These are phyloP conservation scores for Williopsis jadinii DNA, from an alignment of 1,139 yeast species.

Conservation along the genomic window DNA sequence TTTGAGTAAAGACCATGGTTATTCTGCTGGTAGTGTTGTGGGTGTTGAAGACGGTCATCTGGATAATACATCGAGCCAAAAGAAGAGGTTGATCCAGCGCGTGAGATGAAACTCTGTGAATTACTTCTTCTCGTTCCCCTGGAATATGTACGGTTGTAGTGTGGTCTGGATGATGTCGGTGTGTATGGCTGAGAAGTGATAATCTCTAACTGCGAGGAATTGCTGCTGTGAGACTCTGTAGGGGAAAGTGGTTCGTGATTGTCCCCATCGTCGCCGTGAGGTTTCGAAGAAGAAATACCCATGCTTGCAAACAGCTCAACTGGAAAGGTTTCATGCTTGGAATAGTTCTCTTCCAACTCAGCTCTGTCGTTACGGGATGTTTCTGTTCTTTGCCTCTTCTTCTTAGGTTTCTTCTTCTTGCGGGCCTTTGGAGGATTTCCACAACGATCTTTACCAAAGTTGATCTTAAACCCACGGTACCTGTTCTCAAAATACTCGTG, in stretches of 20 bases:
- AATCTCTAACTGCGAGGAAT: slow-evolving; percentile 4
- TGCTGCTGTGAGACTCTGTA: not conserved
- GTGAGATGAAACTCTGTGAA: not conserved
- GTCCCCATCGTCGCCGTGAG: slow-evolving; percentile 2
- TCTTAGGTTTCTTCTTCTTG: slow-evolving; percentile 22
- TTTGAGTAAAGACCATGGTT: too few relatives aligned
- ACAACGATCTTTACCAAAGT: slow-evolving; percentile 79
- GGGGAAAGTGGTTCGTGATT: too few relatives aligned
- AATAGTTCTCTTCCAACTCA: slow-evolving; percentile 1
- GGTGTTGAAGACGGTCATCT: not conserved
- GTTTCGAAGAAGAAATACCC: slow-evolving; percentile 15
- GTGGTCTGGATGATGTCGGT: not conserved
- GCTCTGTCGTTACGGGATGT: not conserved
- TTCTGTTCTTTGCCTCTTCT: slow-evolving; percentile 5
- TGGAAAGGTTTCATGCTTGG: slow-evolving; percentile 10
- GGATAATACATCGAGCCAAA: not conserved
- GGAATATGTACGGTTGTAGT: not conserved
- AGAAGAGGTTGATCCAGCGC: not conserved
- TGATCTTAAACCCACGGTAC: slow-evolving; percentile 52
- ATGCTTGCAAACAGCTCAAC: slow-evolving; percentile 16
- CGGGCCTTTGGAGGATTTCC: slow-evolving; percentile 61
- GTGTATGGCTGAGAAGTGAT: slow-evolving; percentile 6
- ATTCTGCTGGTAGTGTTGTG: not conserved
- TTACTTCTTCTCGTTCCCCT: not conserved
- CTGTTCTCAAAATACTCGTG: slow-evolving; percentile 38